Evolutionary conservation across 179 eudicot species (phyloP), one percentile per base, ranked within the genome.

Genomic region (Spergularia azorica): DNA sequence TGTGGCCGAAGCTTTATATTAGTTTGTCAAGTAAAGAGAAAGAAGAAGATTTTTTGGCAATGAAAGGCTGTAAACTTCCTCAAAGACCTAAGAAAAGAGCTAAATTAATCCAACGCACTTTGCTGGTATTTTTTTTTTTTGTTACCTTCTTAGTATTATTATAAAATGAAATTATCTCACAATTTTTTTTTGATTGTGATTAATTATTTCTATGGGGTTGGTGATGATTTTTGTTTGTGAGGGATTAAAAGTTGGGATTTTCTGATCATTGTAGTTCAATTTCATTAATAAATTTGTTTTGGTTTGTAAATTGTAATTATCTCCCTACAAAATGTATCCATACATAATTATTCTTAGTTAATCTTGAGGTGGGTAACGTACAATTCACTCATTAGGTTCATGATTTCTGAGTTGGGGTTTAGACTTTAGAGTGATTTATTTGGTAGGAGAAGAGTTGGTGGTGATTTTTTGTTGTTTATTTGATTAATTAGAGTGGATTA

Each of bases 21-120:
- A 76, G 77, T 55, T 73, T 84, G 32, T 78, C 87, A 46, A 84
- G 84, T 54, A 82, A 79, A 82, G 85, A 79, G 72, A 82, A 75
- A 38, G 88, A 85, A 67, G 88, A 82, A 52, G 88, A 85, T 75
- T 85, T 85, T 61, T 9, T 85, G 52, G 88, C 86, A 2, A 85
- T 85, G 85, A 85, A 82, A 71, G 88, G 88, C 0, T 85, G 84
- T 77, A 85, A 85, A 52, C 82, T 80, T 48, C 88, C 88, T 52
- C 85, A 85, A 74, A 82, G 88, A 67, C 88, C 88, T 26, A 85
- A 85, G 72, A 85, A 85, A 78, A 77, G 88, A 76, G 88, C 86
- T 13, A 85, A 85, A 63, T 70, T 82, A 56, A 75, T 85, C 63
- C 88, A 85, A 63, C 80, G 88, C 7, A 73, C 80, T 32, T 74